Base-by-base conservation (phyloP, 1,284 basidiomycete genomes). In the Tausonia pullulans region DNA sequence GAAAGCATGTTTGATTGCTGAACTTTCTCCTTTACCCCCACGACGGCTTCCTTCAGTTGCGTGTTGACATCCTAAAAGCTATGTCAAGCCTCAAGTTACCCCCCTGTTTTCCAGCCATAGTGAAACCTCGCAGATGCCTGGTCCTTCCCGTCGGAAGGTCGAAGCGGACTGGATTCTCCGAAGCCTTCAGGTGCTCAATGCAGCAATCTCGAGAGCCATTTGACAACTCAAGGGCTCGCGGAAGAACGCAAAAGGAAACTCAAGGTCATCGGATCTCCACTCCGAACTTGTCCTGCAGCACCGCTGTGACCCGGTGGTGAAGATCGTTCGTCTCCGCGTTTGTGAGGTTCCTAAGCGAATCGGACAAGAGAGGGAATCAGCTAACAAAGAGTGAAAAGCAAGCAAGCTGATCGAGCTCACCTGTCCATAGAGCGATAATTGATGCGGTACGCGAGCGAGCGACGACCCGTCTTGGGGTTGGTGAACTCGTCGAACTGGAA, bases 391-490 rank as follows among this genome's bases (percentile, higher is more conserved):
- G 40, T 6, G 52, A 50, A 50, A 10, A 43, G 54, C 10, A 5
- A 39, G 51, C 16, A 39, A 5, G 4, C 16, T 3, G 11, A 27
- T 9, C 27, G 27, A 27, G 60, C 78, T 65, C 70, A 88, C 88
- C 88, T 84, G 74, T 98, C 95, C 93, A 98, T 97, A 48, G 92
- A 96, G 62, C 94, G 81, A 75, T 98, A 99, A 72, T 91, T 92
- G 69, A 98, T 84, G 58, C 95, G 82, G 77, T 92, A 98, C 75
- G 93, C 94, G 68, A 87, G 78, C 70, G 90, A 94, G 68, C 81
- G 82, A 59, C 85, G 82, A 41, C 82, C 79, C 4, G 91, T 91
- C 77, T 91, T 95, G 0, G 93, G 93, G 76, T 99, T 92, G 11
- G 81, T 81, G 75, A 98, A 99, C 60, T 84, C 81, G 77, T 99